These are phyloP conservation scores for Panellus pusillus DNA, from an alignment of 768 basidiomycete genomes.

Conservation along the genomic window DNA sequence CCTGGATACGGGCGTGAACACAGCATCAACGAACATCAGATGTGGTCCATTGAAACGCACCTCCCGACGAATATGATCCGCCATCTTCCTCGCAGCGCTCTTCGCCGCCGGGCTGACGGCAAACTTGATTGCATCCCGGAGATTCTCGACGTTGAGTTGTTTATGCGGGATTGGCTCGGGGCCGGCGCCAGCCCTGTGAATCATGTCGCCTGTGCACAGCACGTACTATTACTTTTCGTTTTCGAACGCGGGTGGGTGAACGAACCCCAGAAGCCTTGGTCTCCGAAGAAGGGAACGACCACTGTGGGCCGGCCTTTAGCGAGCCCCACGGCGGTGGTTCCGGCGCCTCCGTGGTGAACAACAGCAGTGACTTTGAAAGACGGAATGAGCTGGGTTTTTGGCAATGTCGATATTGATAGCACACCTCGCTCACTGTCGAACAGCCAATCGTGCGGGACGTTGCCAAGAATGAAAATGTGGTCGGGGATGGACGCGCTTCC, in stretches of 20 bases:
- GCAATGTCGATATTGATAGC: no score
- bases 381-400: no score
- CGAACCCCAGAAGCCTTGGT: constrained; percentile 58
- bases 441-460: constrained; percentile 71
- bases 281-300: constrained; percentile 67
- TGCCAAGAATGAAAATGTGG: constrained; percentile 61
- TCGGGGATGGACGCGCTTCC: constrained; percentile 52
- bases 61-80: constrained; percentile 50
- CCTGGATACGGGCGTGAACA: constrained; percentile 28
- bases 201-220: constrained; percentile 51
- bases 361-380: constrained; percentile 46
- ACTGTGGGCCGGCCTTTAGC: constrained; percentile 60
- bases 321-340: constrained; percentile 64
- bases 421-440: constrained; percentile 45
- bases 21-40: neutral
- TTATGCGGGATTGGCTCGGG: constrained; percentile 60
- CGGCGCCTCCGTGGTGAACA: constrained; percentile 66
- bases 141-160: constrained; percentile 44
- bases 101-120: constrained; percentile 47
- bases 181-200: constrained; percentile 59
- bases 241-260: constrained; percentile 23
- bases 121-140: constrained; percentile 54
- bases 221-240: constrained; percentile 8
- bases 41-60: constrained; percentile 26
- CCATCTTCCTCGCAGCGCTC: constrained; percentile 48